Evolutionary conservation across 352 stramenopile species (phyloP), one percentile per base, ranked within the genome.

Genomic region (Plasmopara halstedii): DNA sequence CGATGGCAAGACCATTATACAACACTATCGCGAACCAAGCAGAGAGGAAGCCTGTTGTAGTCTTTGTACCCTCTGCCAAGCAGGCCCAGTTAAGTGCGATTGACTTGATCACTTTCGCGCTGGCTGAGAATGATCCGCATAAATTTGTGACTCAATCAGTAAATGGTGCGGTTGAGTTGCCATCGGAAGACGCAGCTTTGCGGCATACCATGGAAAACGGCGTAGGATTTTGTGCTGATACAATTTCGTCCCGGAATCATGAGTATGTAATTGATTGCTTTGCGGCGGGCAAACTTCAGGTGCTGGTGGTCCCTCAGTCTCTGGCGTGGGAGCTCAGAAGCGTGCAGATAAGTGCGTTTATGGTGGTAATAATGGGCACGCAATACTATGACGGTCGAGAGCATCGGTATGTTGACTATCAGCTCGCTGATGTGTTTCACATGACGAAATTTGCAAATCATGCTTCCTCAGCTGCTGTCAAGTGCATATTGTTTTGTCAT

Each of bases 1-100:
- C 96, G 2, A 99, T 99, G 96, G 88, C 88, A 6, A 99, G 99
- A 61, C 96, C 96, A 9, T 76, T 97, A 34, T 99, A 98, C 79
- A 98, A 98, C 63, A 83, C 85, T 13, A 74, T 99, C 6, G 71
- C 75, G 21, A 83, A 85, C 35, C 90, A 98, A 55, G 65, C 72
- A 3, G 60, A 56, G 20, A 83, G 84, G 29, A 96, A 98, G 56
- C 88, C 85, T 20, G 83, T 83, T 0, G 70, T 99, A 9, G 78
- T 99, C 27, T 99, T 99, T 66, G 96, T 99, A 23, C 95, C 97
- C 8, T 99, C 95, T 13, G 76, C 87, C 18, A 98, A 98, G 64
- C 97, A 99, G 65, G 94, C 94, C 20, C 95, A 99, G 63, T 71
- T 99, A 17, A 99, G 90, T 11, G 96, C 96, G 4, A 99, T 99